Conservation (phyloP, 2,329 filamentous ascomycete genomes). For the Helotiales sp. region DNA sequence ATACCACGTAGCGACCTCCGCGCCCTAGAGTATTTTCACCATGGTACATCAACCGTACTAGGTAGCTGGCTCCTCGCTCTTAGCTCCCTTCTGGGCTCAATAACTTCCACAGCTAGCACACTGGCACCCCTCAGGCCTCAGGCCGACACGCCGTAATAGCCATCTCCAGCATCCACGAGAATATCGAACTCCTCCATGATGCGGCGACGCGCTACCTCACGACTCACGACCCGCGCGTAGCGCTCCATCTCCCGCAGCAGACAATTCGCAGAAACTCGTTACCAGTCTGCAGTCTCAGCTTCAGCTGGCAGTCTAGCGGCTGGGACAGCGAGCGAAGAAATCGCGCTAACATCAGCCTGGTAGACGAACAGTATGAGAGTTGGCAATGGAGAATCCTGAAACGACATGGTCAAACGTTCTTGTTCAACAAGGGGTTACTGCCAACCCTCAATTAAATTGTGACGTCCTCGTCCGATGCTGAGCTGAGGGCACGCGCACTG, state of each 20-base stretch:
- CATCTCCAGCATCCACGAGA: constrained; percentile 52
- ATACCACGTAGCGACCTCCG: constrained; percentile 12
- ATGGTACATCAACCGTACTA: constrained; percentile 49
- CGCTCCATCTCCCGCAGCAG: constrained; percentile 35
- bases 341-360: constrained; percentile 46
- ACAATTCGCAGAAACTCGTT: constrained; percentile 48
- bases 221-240: constrained; percentile 25
- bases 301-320: constrained; percentile 43
- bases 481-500: constrained; percentile 1
- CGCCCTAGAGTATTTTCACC: constrained; percentile 45
- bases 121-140: constrained; percentile 51
- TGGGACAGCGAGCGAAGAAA: constrained; percentile 41
- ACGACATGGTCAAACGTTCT: constrained; percentile 40
- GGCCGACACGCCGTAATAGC: constrained; percentile 56
- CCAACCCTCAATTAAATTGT: constrained; percentile 50
- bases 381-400: background rate
- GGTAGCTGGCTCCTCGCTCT: constrained; percentile 52
- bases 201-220: constrained; percentile 3
- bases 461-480: background rate
- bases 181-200: constrained; percentile 12
- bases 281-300: constrained; percentile 54
- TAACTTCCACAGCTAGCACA: constrained; percentile 53
- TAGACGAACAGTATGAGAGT: constrained; percentile 31
- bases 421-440: constrained; percentile 51
- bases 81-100: constrained; percentile 50